Evolutionary conservation across 495 filamentous ascomycete genomes (phyloP), one percentile per base, ranked within the genome.

Genomic region (Filosporella fistucella): DNA sequence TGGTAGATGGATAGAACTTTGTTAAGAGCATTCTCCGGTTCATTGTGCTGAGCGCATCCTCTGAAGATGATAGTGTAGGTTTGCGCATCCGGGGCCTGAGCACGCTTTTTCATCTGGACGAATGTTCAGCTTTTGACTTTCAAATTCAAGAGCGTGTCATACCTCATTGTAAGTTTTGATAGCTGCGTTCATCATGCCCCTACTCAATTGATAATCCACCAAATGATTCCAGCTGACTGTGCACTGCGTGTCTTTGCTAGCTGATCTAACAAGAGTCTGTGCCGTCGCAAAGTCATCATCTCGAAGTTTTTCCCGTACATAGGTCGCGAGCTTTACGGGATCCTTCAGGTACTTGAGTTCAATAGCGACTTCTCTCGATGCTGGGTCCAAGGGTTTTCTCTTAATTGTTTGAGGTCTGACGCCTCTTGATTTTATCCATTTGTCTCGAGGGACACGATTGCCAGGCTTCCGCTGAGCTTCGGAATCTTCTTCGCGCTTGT

Each of bases 91-190:
- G 93, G 93, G 21, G 66, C 66, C 47, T 86, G 80, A 25, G 70
- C 81, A 14, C 88, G 75, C 67, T 96, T 97, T 67, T 97, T 98
- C 93, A 98, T 98, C 85, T 94, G 46, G 20, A 54, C 7, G 14
- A 12, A 35, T 8, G 10, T 16, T 43, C 14, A 45, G 44, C n/a
- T 41, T 25, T 22, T 32, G 18, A 25, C n/a, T 9, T 0, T 1
- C 29, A 36, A 18, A 16, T 23, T 25, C n/a, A 25, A 17, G 23
- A 14, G 17, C 3, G 38, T 4, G 3, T 26, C 16, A 29, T 54
- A 42, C 86, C 66, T 96, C 89, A 64, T 96, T 95, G 67, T 81
- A 96, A 2, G 85, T 72, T 63, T 84, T 87, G 34, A 90, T 59
- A 13, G 87, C 89, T 16, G 64, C 68, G 50, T 76, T 66, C 17